Conservation (phyloP, 768 basidiomycete species). For the Amanita inopinata region DNA sequence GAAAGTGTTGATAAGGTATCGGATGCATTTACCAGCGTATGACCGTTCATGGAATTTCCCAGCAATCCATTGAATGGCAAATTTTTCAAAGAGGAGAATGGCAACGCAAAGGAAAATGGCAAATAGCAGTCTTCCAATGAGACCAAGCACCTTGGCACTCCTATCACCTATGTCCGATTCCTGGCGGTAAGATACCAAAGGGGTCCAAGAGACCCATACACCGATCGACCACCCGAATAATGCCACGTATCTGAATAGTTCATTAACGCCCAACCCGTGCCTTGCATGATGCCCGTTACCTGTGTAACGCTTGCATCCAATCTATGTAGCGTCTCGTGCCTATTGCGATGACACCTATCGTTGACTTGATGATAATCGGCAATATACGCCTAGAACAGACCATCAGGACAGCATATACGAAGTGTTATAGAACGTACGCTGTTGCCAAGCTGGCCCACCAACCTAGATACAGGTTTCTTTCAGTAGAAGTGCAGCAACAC, state of each 20-base stretch:
- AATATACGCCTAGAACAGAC: conserved; percentile 30
- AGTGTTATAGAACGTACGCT: conserved; percentile 28
- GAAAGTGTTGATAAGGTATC: neutral
- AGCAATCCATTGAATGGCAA: conserved; percentile 80
- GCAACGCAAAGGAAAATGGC: conserved; percentile 59
- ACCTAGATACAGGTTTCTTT: conserved; percentile 25
- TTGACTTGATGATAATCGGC: conserved; percentile 45
- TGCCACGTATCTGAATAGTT: conserved; percentile 42
- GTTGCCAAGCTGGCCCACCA: conserved; percentile 73
- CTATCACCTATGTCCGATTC: conserved; percentile 19
- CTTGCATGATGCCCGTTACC: conserved; percentile 32
- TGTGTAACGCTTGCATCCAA: conserved; percentile 58
- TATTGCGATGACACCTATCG: conserved; percentile 67
- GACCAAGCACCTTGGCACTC: conserved; percentile 33
- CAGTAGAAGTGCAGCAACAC: neutral
- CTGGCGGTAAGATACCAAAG: conserved; percentile 45
- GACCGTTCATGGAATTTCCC: conserved; percentile 74
- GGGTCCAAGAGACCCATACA: conserved; percentile 66
- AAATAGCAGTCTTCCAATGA: conserved; percentile 62
- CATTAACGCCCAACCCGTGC: neutral
- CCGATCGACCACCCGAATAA: conserved; percentile 56
- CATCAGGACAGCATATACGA: neutral
- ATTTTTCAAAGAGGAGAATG: conserved; percentile 73
- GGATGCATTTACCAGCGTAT: conserved; percentile 40
- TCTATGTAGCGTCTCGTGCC: conserved; percentile 68